phyloP scores from a whole-genome alignment of 2,329 filamentous ascomycete genomes.

The Geosmithia morbida region DNA sequence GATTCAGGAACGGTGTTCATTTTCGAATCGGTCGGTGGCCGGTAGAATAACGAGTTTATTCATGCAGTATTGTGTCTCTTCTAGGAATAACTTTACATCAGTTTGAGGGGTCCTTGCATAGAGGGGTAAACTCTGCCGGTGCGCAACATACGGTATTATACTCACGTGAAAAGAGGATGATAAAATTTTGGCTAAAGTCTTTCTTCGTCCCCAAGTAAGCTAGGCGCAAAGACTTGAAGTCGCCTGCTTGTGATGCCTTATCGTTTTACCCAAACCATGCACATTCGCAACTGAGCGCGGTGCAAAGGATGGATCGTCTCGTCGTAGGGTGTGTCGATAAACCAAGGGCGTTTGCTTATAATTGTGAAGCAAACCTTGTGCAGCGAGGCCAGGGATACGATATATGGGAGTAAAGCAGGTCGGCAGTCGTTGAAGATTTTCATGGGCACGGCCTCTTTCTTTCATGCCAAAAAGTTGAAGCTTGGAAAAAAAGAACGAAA shows the following conservation, averaged over 20 bases:
- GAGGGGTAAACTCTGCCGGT: neutral
- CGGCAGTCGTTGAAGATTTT: neutral
- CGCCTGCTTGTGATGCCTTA: constrained; percentile 35
- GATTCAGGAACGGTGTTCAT: constrained; percentile 8
- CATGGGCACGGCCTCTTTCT: neutral
- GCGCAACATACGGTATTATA: neutral
- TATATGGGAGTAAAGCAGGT: neutral
- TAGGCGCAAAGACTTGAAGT: constrained; percentile 56
- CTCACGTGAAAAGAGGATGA: neutral
- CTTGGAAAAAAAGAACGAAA: neutral
- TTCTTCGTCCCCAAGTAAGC: constrained; percentile 38
- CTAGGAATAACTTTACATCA: neutral
- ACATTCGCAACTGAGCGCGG: constrained; percentile 11
- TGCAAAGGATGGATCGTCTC: neutral
- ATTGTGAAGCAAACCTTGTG: neutral
- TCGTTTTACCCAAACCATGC: constrained; percentile 28
- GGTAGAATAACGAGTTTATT: constrained; percentile 1
- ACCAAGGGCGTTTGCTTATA: too few relatives aligned
- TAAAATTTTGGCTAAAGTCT: constrained; percentile 25
- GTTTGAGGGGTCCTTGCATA: neutral
- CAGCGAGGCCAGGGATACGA: too few relatives aligned
- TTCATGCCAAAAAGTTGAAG: neutral
- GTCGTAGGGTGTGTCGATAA: neutral
- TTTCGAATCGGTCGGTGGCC: constrained; percentile 5
- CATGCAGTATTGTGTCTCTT: neutral